Evolutionary conservation across 768 basidiomycete genomes (phyloP).

Genomic region (Mycena indigotica): DNA sequence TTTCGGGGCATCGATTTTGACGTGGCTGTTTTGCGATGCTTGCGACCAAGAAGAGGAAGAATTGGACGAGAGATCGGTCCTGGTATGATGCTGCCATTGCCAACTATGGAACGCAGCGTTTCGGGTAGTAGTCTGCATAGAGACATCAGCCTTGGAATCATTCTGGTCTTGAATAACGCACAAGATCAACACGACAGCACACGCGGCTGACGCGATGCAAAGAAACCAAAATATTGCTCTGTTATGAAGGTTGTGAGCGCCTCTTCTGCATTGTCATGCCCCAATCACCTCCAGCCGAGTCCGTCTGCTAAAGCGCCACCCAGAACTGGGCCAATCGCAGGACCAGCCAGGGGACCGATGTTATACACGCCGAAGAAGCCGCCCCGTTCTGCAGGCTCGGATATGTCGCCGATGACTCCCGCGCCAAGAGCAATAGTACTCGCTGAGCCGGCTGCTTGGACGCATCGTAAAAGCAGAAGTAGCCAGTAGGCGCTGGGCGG

Average conservation of each 20-base stretch:
- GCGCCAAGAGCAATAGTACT: conserved; percentile 78
- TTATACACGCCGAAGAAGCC: conserved; percentile 70
- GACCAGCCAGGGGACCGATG: conserved; percentile 70
- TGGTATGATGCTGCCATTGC: conserved; percentile 52
- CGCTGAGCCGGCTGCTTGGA: conserved; percentile 80
- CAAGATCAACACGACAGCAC: conserved; percentile 52
- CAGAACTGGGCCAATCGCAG: conserved; percentile 61
- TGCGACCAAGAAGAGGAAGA: conserved; percentile 48
- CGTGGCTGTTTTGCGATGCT: conserved; percentile 26
- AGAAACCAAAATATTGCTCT: conserved; percentile 70
- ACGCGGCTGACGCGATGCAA: conserved; percentile 47
- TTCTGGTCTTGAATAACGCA: conserved; percentile 40
- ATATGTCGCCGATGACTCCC: conserved; percentile 80
- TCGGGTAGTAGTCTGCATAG: conserved; percentile 53
- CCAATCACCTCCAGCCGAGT: conserved; percentile 63
- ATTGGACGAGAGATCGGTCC: conserved; percentile 53
- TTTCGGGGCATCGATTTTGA: conserved; percentile 43
- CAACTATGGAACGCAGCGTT: conserved; percentile 55
- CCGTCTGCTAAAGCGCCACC: conserved; percentile 58
- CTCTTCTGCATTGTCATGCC: conserved; percentile 7
- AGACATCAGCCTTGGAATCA: no score
- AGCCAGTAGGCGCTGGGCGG: conserved; percentile 72
- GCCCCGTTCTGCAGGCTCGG: conserved; percentile 71
- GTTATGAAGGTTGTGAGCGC: conserved; percentile 1
- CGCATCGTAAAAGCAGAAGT: conserved; percentile 71